Base-by-base conservation (phyloP, 495 filamentous ascomycete species). In the Penicillium canescens region DNA sequence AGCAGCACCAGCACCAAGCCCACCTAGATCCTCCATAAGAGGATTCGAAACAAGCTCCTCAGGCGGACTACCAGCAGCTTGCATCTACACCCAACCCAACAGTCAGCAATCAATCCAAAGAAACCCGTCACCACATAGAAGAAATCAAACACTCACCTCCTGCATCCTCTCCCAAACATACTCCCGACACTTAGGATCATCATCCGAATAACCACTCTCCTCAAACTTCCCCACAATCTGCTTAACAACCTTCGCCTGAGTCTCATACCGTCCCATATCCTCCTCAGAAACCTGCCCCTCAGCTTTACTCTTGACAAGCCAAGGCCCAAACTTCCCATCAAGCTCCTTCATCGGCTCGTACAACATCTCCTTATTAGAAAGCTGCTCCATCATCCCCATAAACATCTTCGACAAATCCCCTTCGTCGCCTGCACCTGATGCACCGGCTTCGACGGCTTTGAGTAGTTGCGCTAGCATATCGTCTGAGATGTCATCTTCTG, bases 291-390 rank as follows among this genome's bases (percentile, higher is more conserved):
- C 71, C 49, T 78, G 86, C 0, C 80, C 75, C 48, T 76, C 85
- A 6, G 63, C 79, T 56, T 76, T 79, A 63, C 96, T 92, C 72
- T 90, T 87, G 57, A 79, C 81, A 65, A 98, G 75, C 94, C 94
- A 98, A 3, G 68, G 82, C 0, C 89, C 91, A 63, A 93, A 98
- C 70, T 96, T 97, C 21, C 87, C 86, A 64, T 93, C 76, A 55
- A 98, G 71, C 72, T 98, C 95, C 75, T 94, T 96, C 93, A 98
- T 97, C 13, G 94, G 94, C 73, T 97, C 92, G 62, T 98, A 97
- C 39, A 98, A 74, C 52, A 98, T 96, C 63, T 98, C 94, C 76
- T 96, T 98, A 65, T 94, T 95, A 2, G 94, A 97, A 50, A 98
- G 76, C 69, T 98, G 91, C 70, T 98, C 91, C 92, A 98, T 98